Base-by-base conservation (phyloP, 306 rosid species). In the Vicia sativa region DNA sequence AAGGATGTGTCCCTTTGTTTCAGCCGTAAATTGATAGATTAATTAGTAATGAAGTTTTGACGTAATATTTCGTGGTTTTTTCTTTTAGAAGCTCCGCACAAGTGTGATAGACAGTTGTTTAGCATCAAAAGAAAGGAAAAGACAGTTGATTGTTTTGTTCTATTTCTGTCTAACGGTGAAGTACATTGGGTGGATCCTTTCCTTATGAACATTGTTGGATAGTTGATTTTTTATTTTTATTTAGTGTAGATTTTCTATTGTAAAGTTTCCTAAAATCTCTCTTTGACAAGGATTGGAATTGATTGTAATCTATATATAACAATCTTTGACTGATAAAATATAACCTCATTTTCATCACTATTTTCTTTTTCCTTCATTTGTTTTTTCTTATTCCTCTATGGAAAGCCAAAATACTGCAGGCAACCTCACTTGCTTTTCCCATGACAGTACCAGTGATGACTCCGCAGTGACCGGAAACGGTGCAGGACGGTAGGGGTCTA, bases 1-100 rank as follows among this genome's bases (percentile, higher is more conserved):
- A 43, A 56, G 55, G 67, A 34, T 21, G 35, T 15, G 16, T 60
- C 18, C 38, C 42, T 23, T 21, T 74, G 60, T 45, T 66, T 25
- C 28, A 15, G 23, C 34, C 12, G 11, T 42, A 28, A 5, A 26
- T 53, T 55, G 38, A 26, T 28, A 50, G 46, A 53, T n/a, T 21
- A 52, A 14, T 45, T 35, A 41, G 23, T 52, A 42, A 55, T 35
- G 50, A 23, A 1, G 14, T 25, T 50, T 62, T 6, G 21, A 42
- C 38, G 13, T 18, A 5, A 52, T 39, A 39, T 57, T 29, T n/a
- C 21, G 50, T 61, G 65, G 37, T 12, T 26, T 55, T 25, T 55
- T 28, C 1, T 55, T n/a, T 55, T 7, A 25, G 59, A 53, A 53
- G 59, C 35, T 53, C 59, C 9, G 6, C 58, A 52, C 31, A 1